Evolutionary conservation across 2,329 filamentous ascomycete genomes (phyloP), one percentile per base, ranked within the genome.

Genomic region (Acrocalymma vagum): DNA sequence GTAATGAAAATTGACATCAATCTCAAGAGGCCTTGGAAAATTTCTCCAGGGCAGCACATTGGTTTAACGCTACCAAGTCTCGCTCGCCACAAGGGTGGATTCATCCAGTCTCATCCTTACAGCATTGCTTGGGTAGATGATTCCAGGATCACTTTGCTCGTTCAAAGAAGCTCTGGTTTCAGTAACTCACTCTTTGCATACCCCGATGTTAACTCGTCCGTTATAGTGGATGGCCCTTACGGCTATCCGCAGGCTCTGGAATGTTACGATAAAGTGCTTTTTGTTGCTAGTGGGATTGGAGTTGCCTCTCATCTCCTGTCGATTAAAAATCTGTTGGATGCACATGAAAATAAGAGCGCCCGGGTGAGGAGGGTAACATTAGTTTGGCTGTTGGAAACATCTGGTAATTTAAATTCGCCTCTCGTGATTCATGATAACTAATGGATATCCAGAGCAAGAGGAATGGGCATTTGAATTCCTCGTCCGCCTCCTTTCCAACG

Each of bases 221-320:
- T 41, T 3, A 29, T 51, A 13, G 16, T 51, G 9, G 48, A 51
- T 29, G 41, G 48, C n/a, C 48, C 45, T 4, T 51, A 51, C 21
- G 45, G 48, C 17, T 24, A 28, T 13, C 7, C 20, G 16, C 34
- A 27, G 10, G 16, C 33, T 3, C 13, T 40, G 9, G 30, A 31
- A 16, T 10, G 29, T 5, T 51, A 38, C 29, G 41, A 51, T 26
- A 51, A 45, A 25, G 40, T 51, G 6, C 27, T 51, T 3, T 38
- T 48, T 14, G 23, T 51, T 14, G 35, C 41, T 9, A 42, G 38
- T 26, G 45, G 48, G 3, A 45, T 48, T 22, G 45, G 48, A 1
- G 42, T 51, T 38, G 40, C 40, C 15, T 40, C 48, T 6, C 45
- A 51, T 28, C 30, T 51, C 2, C 27, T 51, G 3, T 24, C 31